Evolutionary conservation across 441 rosid species (phyloP), one percentile per base, ranked within the genome.

Genomic region (Syzygium malaccense): DNA sequence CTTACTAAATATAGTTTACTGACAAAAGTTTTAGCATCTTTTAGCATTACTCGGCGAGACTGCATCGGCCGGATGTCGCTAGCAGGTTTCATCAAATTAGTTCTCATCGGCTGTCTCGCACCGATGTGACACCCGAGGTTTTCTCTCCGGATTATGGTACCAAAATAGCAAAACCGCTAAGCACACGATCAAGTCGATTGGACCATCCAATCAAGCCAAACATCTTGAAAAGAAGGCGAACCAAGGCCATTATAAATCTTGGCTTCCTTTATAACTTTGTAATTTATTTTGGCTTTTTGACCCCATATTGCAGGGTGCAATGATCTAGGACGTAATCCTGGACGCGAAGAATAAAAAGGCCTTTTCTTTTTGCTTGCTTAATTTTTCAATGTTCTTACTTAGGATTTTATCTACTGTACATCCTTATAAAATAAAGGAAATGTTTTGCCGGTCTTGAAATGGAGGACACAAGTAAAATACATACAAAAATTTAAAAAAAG

Each of bases 401-500:
- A 7, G 48, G 48, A 7, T 45, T 45, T 45, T 45, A 45, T 45
- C 9, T 7, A 45, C 2, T 7, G 48, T 45, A 7, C 48, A 45
- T 45, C 48, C 48, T 7, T 45, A 45, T 45, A 45, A 45, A 45
- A 45, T 7, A 45, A 45, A 45, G 48, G 48, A 45, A 45, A 45
- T 45, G 9, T 45, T 45, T 18, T 23, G 8, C 28, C 6, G 26
- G 45, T 33, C 80, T 33, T 6, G 2, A 33, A 20, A 33, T 33
- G 26, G 49, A 33, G 7, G 11, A 20, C 49, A 5, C 49, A 33
- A 33, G 14, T 33, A 23, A 10, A 41, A 71, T 33, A 48, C 80
- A 10, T 23, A 68, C 19, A 7, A 3, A 20, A 5, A 5, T 0
- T 3, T 37, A 3, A 9, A 3, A 1, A 60, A n/a, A n/a, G n/a